Conservation (phyloP, 495 filamentous ascomycete genomes). For the Schizothecium vesticola region DNA sequence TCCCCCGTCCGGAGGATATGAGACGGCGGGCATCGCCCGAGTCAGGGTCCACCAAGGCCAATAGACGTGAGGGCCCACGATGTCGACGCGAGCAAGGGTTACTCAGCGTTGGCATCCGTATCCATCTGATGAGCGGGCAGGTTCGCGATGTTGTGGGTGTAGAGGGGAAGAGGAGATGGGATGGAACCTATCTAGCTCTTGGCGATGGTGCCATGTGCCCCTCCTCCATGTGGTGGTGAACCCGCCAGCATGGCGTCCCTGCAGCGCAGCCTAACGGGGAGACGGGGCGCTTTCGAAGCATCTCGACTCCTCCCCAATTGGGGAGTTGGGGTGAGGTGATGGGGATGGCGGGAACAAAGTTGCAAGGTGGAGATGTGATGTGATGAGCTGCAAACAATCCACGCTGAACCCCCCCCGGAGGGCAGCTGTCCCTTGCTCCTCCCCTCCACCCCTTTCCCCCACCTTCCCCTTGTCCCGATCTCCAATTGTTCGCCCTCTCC, state of each 20-base stretch:
- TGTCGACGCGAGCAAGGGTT: conserved; percentile 1
- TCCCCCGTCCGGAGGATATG: background rate
- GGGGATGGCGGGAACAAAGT: background rate
- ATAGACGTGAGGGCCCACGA: background rate
- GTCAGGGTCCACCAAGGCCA: background rate
- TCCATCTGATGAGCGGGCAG: background rate
- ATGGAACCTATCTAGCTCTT: too few relatives aligned
- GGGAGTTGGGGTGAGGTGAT: background rate
- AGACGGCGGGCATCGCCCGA: background rate
- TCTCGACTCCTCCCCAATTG: background rate
- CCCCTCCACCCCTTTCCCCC: background rate
- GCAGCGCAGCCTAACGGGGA: background rate
- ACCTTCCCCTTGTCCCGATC: background rate
- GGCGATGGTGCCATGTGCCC: background rate
- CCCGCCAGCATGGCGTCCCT: background rate
- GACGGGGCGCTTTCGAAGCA: background rate
- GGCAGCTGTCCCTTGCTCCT: background rate
- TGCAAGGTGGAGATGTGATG: background rate
- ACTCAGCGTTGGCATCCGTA: conserved; percentile 2
- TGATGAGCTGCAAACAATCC: background rate
- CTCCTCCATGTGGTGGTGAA: background rate
- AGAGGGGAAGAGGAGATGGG: background rate
- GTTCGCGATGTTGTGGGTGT: background rate
- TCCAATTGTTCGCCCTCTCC: background rate
- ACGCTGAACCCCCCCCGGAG: background rate